Percentiles rank a stretch among this genome's conserved stretches.
Conservation (phyloP, 208 protist genomes). For the Trypanosoma vivax region DNA sequence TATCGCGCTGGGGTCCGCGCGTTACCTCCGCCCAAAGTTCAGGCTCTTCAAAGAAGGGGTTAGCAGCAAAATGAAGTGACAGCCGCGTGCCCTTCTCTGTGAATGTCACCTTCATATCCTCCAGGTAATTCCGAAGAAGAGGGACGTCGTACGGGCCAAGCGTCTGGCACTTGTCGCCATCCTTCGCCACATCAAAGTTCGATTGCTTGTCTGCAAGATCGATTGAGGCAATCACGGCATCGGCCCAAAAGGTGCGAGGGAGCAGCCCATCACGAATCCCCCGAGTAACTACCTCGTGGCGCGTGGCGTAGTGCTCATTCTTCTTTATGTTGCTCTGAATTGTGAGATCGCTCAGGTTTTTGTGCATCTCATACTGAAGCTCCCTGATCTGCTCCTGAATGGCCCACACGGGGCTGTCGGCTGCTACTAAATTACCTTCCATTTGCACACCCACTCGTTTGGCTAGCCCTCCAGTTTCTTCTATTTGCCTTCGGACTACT, state of each 20-base stretch:
- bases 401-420: neutral
- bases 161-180: conserved; percentile 23
- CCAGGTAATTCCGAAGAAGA: conserved; percentile 49
- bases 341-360: conserved; percentile 28
- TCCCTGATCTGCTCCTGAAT: conserved; percentile 50
- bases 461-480: too few species aligned
- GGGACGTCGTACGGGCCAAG: conserved; percentile 63
- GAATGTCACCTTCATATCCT: conserved; percentile 39
- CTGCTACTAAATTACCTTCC: neutral
- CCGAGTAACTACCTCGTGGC: conserved; percentile 25
- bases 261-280: conserved; percentile 38
- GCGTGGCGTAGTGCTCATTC: conserved; percentile 38
- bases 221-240: conserved; percentile 43
- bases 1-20: neutral
- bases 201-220: conserved; percentile 9
- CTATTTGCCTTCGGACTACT: too few species aligned
- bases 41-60: conserved; percentile 75
- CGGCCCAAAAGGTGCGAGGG: conserved; percentile 62
- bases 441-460: too few species aligned
- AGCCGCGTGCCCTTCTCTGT: conserved; percentile 35
- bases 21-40: conserved; percentile 55
- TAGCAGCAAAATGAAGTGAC: conserved; percentile 40
- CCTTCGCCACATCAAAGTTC: neutral
- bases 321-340: conserved; percentile 27
- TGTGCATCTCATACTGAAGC: conserved; percentile 56